Evolutionary conservation across 2,329 filamentous ascomycete genomes (phyloP).

Genomic region (Pyricularia pennisetigena): DNA sequence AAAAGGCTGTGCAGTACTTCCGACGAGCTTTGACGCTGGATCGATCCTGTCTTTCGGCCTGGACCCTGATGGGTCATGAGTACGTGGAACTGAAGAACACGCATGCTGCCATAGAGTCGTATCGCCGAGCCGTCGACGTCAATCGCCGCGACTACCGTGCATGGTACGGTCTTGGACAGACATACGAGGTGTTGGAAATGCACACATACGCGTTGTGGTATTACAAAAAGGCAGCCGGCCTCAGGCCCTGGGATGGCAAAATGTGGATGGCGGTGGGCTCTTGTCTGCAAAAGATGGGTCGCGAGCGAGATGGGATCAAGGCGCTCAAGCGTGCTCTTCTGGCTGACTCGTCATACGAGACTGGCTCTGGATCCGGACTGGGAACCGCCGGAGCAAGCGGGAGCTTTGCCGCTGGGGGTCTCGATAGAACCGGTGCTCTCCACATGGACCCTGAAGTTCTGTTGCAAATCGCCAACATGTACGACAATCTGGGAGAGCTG

Average conservation of each 20-base stretch:
- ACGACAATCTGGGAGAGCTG: constrained; percentile 69
- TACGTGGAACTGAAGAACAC: constrained; percentile 99
- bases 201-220: constrained; percentile 96
- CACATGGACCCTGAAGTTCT: constrained; percentile 84
- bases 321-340: constrained; percentile 86
- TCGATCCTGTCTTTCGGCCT: constrained; percentile 82
- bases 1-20: constrained; percentile 98
- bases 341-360: constrained; percentile 76
- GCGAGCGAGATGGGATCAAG: constrained; percentile 84
- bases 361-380: constrained; percentile 10
- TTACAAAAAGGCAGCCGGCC: constrained; percentile 86
- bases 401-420: constrained; percentile 37
- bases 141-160: constrained; percentile 95
- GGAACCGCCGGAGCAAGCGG: constrained; percentile 20
- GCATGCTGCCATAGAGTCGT: constrained; percentile 94
- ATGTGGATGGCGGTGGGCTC: constrained; percentile 98
- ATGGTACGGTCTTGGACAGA: constrained; percentile 95
- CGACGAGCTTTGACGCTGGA: constrained; percentile 85
- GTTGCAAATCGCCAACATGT: constrained; percentile 80
- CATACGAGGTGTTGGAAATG: constrained; percentile 97
- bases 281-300: constrained; percentile 82
- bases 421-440: constrained; percentile 35
- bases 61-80: constrained; percentile 98
- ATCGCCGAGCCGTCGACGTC: constrained; percentile 87
- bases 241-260: constrained; percentile 94